Evolutionary conservation across 1,139 yeast species (phyloP), one percentile per base, ranked within the genome.

Genomic region (Pneumocystis carinii): DNA sequence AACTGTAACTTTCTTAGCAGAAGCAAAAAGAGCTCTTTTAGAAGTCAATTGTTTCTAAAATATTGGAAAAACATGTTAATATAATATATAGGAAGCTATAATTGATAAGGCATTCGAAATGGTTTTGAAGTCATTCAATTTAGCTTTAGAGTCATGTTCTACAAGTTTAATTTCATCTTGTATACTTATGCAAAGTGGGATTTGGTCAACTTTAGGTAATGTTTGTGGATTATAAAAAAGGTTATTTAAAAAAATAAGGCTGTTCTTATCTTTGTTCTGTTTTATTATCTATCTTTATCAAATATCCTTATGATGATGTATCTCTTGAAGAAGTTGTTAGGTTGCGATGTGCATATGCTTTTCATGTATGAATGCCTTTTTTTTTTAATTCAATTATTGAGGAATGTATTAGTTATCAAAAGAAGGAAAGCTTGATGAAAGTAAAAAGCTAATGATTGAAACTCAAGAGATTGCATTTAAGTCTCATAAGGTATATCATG

Each of bases 1-100:
- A 59, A 64, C 70, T 3, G 39, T 65, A 1, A 64, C 63, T 19
- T 66, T 66, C 39, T 58, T 67, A 5, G 42, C 66, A 3, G 68
- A 67, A 37, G 69, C 67, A 8, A 56, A 39, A 36, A 19, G 62
- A 3, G 32, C 65, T 32, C 62, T 66, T 61, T 19, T 53, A 10
- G 55, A 57, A 7, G 66, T 59, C 39, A 41, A 55, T 24, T 48
- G 2, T 1, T 48, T 24, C 27, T 24, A 19, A 24, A 3, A 24
- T 6, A 14, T 5, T 14, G 12, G 5, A 17, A 39, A 39, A 39
- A 15, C 3, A 4, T 24, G 29, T 15, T 48, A 48, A 24, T 48
- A 12, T 19, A 14, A 48, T 48, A 24, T 24, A 48, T 12, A 48
- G 55, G 55, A 48, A 24, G 55, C 55, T 48, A 48, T 48, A 32